A percentile compares a stretch with the other conserved stretches of the same genome.
Conservation (phyloP, 225 moss, liverwort and hornwort species). For the Climacium dendroides region DNA sequence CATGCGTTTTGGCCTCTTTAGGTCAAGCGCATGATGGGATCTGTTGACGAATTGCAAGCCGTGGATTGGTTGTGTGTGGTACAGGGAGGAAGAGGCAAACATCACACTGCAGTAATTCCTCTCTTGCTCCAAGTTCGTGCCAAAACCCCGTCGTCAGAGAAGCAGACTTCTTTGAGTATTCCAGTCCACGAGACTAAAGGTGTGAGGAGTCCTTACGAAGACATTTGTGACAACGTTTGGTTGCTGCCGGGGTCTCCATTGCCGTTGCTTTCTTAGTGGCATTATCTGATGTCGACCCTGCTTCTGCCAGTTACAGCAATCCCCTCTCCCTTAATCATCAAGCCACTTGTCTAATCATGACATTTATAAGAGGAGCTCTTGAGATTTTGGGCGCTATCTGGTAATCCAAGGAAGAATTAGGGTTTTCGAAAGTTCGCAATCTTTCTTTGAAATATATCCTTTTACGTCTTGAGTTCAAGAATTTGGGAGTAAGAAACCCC, state of each 20-base stretch:
- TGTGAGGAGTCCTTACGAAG: neutral
- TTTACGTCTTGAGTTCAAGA: no score
- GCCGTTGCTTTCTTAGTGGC: no score
- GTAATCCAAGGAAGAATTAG: no score
- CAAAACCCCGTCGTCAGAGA: neutral
- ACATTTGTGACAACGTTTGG: conserved; percentile 25
- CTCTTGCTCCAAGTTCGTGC: neutral
- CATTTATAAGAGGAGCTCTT: no score
- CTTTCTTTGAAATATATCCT: no score
- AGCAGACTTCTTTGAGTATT: neutral
- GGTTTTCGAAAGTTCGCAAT: no score
- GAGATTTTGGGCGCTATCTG: no score
- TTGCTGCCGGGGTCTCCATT: conserved; percentile 30
- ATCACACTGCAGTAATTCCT: neutral
- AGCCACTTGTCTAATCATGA: no score
- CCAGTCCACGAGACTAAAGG: neutral
- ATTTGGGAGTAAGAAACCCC: no score
- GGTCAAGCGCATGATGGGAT: neutral
- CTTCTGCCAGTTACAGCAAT: no score
- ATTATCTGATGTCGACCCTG: no score
- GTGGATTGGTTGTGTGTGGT: neutral
- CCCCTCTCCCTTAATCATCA: no score
- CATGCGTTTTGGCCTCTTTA: neutral
- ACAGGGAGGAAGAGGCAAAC: neutral
- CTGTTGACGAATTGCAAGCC: neutral